Conservation (phyloP, 2,329 filamentous ascomycete species). For the Penicillium fuscoglaucum region DNA sequence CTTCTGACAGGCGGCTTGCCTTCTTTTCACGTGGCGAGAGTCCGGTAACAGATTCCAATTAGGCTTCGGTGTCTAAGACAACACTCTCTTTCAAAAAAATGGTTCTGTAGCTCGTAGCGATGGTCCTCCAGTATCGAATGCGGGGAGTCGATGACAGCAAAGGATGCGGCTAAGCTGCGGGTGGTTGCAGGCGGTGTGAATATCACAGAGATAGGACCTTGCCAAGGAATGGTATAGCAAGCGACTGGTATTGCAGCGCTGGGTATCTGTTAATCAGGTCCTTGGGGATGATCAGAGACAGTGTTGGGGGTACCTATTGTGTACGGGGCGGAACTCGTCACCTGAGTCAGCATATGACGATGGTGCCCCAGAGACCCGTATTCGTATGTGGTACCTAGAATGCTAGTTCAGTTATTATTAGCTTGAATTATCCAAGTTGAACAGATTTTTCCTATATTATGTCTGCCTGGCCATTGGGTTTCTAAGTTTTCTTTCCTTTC, state of each 20-base stretch:
- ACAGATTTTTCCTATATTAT: neutral
- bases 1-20: constrained; percentile 1
- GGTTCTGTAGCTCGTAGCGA: constrained; percentile 6
- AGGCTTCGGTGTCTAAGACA: neutral
- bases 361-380: neutral
- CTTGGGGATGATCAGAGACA: neutral
- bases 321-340: constrained; percentile 9
- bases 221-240: neutral
- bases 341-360: constrained; percentile 17
- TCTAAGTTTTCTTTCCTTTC: neutral
- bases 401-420: neutral
- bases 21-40: neutral
- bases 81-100: neutral
- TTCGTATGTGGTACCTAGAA: neutral
- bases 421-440: neutral
- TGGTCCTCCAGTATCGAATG: constrained; percentile 17
- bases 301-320: constrained; percentile 3
- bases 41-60: neutral
- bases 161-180: constrained; percentile 1
- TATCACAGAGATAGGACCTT: neutral
- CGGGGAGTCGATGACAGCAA: constrained; percentile 20
- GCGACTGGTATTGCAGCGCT: neutral
- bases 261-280: neutral
- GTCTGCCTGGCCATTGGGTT: neutral
- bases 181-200: constrained; percentile 1